Conservation (phyloP, 306 rosid species). For the Echinosophora koreensis region DNA sequence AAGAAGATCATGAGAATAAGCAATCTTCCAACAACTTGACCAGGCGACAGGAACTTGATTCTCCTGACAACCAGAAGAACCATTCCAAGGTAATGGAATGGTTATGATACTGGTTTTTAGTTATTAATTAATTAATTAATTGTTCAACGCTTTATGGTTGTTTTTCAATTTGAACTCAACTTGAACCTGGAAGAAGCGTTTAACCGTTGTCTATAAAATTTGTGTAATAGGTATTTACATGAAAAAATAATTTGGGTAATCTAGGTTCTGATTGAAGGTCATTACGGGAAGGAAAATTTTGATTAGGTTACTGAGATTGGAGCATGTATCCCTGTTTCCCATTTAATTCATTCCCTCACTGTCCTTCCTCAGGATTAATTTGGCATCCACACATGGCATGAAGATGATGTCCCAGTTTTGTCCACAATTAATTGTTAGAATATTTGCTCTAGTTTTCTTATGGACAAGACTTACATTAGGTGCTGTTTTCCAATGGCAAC, state of each 20-base stretch:
- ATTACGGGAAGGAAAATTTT: conserved; percentile 21
- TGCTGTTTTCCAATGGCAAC: too few species aligned
- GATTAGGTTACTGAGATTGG: conserved; percentile 4
- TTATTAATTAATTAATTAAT: not conserved
- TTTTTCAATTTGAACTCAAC: not conserved
- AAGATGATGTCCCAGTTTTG: not conserved
- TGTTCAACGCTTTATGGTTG: not conserved
- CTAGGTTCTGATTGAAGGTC: conserved; percentile 11
- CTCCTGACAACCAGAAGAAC: conserved; percentile 50
- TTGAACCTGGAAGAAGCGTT: not conserved
- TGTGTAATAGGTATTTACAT: not conserved
- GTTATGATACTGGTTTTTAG: not conserved
- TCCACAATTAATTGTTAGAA: not conserved
- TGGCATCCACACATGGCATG: conserved; percentile 5
- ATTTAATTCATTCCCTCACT: not conserved
- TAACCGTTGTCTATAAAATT: not conserved
- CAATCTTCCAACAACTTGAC: conserved; percentile 53
- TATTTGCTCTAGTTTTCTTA: not conserved
- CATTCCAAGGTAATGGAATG: conserved; percentile 61
- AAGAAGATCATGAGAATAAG: conserved; percentile 68
- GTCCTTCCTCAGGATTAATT: conserved; percentile 9
- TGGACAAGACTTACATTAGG: too few species aligned
- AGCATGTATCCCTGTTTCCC: not conserved
- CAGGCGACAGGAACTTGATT: conserved; percentile 43
- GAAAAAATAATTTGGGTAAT: not conserved